These are phyloP conservation scores for Aspergillus sclerotiicarbonarius DNA, from an alignment of 495 filamentous ascomycete species.

Conservation along the genomic window DNA sequence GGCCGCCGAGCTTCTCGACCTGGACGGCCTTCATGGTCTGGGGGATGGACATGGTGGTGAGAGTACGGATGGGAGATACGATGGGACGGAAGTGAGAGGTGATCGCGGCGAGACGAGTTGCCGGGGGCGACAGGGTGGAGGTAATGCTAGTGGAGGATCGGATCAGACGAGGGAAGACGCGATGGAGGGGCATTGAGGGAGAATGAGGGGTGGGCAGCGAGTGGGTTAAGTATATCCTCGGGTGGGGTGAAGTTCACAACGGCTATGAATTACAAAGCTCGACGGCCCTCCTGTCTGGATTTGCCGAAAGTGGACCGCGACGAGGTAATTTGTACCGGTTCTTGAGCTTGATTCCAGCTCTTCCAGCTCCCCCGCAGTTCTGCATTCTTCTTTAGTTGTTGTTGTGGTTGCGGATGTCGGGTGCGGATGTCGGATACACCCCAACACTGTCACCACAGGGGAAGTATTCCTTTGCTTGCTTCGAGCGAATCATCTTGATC, in stretches of 20 bases:
- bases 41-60: slow-evolving; percentile 46
- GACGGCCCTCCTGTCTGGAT: too few relatives aligned
- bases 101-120: slow-evolving; percentile 24
- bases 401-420: neutral
- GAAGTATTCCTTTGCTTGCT: neutral
- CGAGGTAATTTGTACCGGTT: neutral
- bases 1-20: slow-evolving; percentile 73
- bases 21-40: slow-evolving; percentile 74
- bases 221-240: neutral
- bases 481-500: neutral
- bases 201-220: slow-evolving; percentile 7
- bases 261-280: neutral
- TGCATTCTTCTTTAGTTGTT: neutral
- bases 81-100: slow-evolving; percentile 21
- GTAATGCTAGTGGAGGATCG: slow-evolving; percentile 1
- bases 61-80: neutral
- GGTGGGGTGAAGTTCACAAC: neutral
- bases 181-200: slow-evolving; percentile 9
- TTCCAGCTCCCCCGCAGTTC: neutral
- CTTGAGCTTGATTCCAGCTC: neutral
- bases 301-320: neutral
- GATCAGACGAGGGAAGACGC: slow-evolving; percentile 7
- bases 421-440: neutral
- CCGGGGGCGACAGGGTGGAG: slow-evolving; percentile 6
- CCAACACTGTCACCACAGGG: neutral